These are phyloP conservation scores for Rhamnella rubrinervis DNA, from an alignment of 331 rosid genomes.

Conservation along the genomic window DNA sequence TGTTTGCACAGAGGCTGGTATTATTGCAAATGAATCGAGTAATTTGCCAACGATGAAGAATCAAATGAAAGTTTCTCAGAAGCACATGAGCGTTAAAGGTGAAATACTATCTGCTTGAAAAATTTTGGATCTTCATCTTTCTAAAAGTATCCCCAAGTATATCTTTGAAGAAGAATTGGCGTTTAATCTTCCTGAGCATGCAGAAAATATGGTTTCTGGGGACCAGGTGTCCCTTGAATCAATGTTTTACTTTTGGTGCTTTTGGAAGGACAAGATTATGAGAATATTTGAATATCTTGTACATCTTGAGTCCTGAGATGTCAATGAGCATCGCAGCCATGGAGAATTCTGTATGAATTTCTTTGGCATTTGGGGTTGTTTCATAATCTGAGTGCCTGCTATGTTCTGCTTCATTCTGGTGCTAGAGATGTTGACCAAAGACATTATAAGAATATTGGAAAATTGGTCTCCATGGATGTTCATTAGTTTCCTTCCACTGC, in stretches of 20 bases:
- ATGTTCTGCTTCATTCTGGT: conserved; percentile 49
- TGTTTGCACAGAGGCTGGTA: conserved; percentile 48
- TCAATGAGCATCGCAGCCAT: conserved; percentile 17
- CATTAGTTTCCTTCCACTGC: conserved; percentile 33
- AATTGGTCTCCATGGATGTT: conserved; percentile 38
- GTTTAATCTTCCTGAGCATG: conserved; percentile 24
- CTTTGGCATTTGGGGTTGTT: conserved; percentile 50
- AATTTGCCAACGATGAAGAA: conserved; percentile 18
- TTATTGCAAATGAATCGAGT: conserved; percentile 35
- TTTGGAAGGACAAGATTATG: conserved; percentile 54
- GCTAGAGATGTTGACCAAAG: conserved; percentile 35
- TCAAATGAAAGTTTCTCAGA: conserved; percentile 41
- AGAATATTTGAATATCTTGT: conserved; percentile 35
- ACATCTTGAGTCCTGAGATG: conserved; percentile 32
- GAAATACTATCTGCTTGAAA: conserved; percentile 52
- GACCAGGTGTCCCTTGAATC: conserved; percentile 48
- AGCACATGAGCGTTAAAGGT: conserved; percentile 32
- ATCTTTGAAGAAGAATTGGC: conserved; percentile 36
- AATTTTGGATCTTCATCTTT: conserved; percentile 53
- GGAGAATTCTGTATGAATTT: conserved; percentile 47
- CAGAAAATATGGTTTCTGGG: conserved; percentile 27
- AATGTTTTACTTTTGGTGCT: conserved; percentile 58
- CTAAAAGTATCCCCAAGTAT: conserved; percentile 30
- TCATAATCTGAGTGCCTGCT: conserved; percentile 14
- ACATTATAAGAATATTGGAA: conserved; percentile 27